phyloP scores from a whole-genome alignment of 2,329 filamentous ascomycete species.

The Pseudopyrenochaeta lycopersici region DNA sequence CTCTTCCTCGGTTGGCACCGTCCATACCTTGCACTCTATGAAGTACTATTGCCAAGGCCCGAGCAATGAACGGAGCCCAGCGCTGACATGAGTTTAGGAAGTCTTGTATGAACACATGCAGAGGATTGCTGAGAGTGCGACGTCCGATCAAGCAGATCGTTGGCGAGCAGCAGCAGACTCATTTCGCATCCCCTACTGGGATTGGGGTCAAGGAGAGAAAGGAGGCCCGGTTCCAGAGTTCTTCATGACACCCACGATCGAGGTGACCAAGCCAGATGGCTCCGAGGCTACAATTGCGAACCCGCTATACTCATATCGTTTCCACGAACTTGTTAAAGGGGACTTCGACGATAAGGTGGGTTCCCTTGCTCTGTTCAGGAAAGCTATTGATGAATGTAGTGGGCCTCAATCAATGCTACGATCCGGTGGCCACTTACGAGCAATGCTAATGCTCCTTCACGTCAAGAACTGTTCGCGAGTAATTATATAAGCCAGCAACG shows the following conservation, averaged over 20 bases:
- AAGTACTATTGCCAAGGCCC: slow-evolving; percentile 52
- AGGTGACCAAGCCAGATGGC: slow-evolving; percentile 28
- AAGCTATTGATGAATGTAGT: slow-evolving; percentile 22
- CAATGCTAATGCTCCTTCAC: slow-evolving; percentile 26
- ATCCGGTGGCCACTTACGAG: slow-evolving; percentile 43
- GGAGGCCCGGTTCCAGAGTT: slow-evolving; percentile 34
- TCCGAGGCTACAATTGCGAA: slow-evolving; percentile 28
- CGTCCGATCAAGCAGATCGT: slow-evolving; percentile 21
- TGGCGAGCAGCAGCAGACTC: slow-evolving; percentile 36
- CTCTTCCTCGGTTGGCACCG: slow-evolving; percentile 88
- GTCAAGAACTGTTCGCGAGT: slow-evolving; percentile 14
- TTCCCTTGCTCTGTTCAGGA: no score
- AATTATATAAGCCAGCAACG: slow-evolving; percentile 18
- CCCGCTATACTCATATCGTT: slow-evolving; percentile 40
- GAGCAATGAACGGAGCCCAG: slow-evolving; percentile 5
- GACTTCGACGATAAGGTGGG: slow-evolving; percentile 38
- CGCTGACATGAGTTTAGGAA: slow-evolving; percentile 29
- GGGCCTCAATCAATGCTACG: slow-evolving; percentile 30
- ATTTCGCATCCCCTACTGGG: slow-evolving; percentile 48
- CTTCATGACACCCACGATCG: slow-evolving; percentile 25
- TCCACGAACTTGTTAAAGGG: slow-evolving; percentile 29
- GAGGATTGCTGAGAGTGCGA: slow-evolving; percentile 24
- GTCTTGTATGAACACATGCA: slow-evolving; percentile 35
- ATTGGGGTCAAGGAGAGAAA: slow-evolving; percentile 38
- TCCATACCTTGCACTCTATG: slow-evolving; percentile 74